A percentile compares a stretch with the other conserved stretches of the same genome.
Conservation (phyloP, 2,329 filamentous ascomycete genomes). For the Keithomyces neogunnii region DNA sequence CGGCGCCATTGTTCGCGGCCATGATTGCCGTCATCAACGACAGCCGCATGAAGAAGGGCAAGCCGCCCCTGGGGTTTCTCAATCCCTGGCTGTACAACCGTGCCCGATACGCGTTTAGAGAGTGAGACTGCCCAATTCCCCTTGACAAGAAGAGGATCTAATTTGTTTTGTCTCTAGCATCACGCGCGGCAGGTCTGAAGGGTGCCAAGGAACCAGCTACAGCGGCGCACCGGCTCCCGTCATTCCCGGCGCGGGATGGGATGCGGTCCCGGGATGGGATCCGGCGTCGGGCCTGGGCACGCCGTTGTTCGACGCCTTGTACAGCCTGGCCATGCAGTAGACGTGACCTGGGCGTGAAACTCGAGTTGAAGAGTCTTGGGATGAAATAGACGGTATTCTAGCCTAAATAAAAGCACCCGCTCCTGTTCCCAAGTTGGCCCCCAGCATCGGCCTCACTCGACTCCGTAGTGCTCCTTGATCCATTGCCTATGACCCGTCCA, state of each 20-base stretch:
- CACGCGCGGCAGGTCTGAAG: slow-evolving; percentile 22
- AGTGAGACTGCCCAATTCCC: slow-evolving; percentile 16
- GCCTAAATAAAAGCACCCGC: no score
- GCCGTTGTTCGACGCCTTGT: slow-evolving; percentile 31
- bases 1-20: slow-evolving; percentile 53
- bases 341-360: no score
- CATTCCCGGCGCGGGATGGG: slow-evolving; percentile 7
- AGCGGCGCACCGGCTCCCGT: slow-evolving; percentile 16
- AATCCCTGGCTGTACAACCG: slow-evolving; percentile 51
- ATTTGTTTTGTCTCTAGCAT: slow-evolving; percentile 17
- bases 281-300: slow-evolving; percentile 35
- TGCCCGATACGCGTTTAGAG: slow-evolving; percentile 23
- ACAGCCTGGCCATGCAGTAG: slow-evolving; percentile 7
- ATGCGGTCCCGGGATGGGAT: slow-evolving; percentile 23
- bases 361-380: no score
- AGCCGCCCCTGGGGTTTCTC: slow-evolving; percentile 46
- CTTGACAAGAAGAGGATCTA: background rate
- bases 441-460: no score
- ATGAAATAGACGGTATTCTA: background rate
- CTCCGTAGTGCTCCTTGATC: no score
- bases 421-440: no score
- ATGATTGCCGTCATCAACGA: slow-evolving; percentile 59
- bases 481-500: no score
- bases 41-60: slow-evolving; percentile 45
- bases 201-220: slow-evolving; percentile 21